Base-by-base conservation (phyloP, 1,284 basidiomycete genomes). In the Ganoderma lucidum region DNA sequence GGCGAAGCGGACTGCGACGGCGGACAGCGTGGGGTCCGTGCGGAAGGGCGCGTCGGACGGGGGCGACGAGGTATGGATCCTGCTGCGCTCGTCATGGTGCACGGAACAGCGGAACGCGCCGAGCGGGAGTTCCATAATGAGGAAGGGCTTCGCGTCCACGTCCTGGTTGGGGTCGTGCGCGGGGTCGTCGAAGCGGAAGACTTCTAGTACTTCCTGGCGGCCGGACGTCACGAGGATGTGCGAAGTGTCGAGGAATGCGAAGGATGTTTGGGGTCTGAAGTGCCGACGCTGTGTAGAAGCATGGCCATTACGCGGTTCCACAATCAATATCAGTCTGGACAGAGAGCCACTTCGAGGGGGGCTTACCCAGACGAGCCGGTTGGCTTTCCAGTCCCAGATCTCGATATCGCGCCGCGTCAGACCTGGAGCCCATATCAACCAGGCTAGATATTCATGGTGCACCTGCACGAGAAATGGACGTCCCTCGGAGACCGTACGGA, bases 51-150 rank as follows among this genome's bases (percentile, higher is more conserved):
- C 30, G 37, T 48, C 23, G 19, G 51, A 28, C 8, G 37, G 17
- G 39, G 63, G 48, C 1, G 48, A 42, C 6, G 67, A 68, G 8
- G 60, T 28, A 35, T 65, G 67, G 42, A 62, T 28, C 14, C 63
- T 48, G 37, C 48, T 62, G 10, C 51, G 48, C n/a, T 64, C 59
- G 59, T 68, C 67, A 23, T 62, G 63, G 53, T 65, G 59, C 28
- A 68, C 51, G 14, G 56, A 62, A 35, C 63, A 62, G 17, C 67
- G 67, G 32, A 68, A 68, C 10, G 67, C 59, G 3, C 67, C 67
- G 15, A 68, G 60, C 0, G 67, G 67, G 14, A 68, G 67, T 63
- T 68, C 67, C 28, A 68, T 51, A 4, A 44, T 58, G 2, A 68
- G 59, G 23, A 68, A 19, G 2, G 67, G 67, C 9, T 64, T 51